These are phyloP conservation scores for Spirogloea muscicola DNA, from an alignment of 139 green algal genomes.

Conservation along the genomic window DNA sequence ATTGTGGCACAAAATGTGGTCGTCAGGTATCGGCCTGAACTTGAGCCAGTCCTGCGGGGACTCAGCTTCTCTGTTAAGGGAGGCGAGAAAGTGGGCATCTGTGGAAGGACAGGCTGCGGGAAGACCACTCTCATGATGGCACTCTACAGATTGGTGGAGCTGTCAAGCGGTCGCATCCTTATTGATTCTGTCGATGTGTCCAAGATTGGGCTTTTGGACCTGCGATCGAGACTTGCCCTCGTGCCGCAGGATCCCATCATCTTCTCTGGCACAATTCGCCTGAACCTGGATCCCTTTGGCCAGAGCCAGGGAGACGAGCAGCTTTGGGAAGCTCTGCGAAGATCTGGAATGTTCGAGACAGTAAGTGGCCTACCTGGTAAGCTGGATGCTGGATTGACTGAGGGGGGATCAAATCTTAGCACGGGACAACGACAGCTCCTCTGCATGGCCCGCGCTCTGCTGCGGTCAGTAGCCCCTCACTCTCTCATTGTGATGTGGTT, in stretches of 20 bases:
- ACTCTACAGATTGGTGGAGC: constrained; percentile 80
- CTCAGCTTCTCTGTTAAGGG: constrained; percentile 51
- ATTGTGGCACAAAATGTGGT: constrained; percentile 63
- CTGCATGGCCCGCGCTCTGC: constrained; percentile 81
- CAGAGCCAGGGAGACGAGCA: constrained; percentile 59
- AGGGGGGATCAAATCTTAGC: constrained; percentile 82
- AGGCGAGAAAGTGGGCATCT: constrained; percentile 67
- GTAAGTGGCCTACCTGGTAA: constrained; percentile 13
- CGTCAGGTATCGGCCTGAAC: constrained; percentile 78
- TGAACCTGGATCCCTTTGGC: constrained; percentile 91
- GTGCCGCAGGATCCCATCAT: constrained; percentile 85
- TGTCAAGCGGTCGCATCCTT: constrained; percentile 32
- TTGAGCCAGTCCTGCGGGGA: constrained; percentile 72
- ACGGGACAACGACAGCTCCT: constrained; percentile 90
- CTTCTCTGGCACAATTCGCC: constrained; percentile 85
- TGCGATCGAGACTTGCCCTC: constrained; percentile 64
- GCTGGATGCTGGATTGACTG: constrained; percentile 57
- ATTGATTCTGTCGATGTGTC: constrained; percentile 52
- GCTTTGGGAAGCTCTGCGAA: constrained; percentile 61
- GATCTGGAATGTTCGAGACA: constrained; percentile 44
- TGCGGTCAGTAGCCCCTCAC: too few species aligned
- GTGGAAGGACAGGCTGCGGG: constrained; percentile 67
- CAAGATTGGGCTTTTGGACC: constrained; percentile 56
- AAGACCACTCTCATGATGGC: constrained; percentile 68
- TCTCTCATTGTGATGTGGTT: too few species aligned